These are phyloP conservation scores for Przewalskia tangutica DNA, from an alignment of 257 asterid species.

Conservation along the genomic window DNA sequence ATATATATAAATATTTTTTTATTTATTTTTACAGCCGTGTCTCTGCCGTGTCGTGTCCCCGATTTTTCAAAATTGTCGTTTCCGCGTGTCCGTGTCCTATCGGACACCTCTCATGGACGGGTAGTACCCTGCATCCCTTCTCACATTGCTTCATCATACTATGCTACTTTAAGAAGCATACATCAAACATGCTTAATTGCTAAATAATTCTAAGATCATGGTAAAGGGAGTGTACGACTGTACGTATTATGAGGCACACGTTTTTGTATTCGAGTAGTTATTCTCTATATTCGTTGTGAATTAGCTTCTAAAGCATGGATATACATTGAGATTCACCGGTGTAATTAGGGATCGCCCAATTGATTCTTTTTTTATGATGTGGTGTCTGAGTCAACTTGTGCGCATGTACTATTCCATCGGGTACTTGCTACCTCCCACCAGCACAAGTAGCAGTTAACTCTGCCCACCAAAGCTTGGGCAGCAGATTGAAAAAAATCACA, in stretches of 20 bases:
- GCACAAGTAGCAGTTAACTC: not conserved
- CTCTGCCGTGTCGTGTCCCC: too few relatives aligned
- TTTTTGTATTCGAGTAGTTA: not conserved
- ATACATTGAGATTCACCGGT: not conserved
- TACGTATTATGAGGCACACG: not conserved
- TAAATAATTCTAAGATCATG: not conserved
- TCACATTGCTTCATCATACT: not conserved
- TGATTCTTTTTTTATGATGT: not conserved
- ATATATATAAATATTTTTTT: too few relatives aligned
- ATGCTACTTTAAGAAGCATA: not conserved
- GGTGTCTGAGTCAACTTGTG: not conserved
- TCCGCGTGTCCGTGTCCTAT: too few relatives aligned
- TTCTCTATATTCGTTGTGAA: not conserved
- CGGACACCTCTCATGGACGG: too few relatives aligned
- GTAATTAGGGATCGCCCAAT: not conserved
- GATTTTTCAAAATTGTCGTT: too few relatives aligned
- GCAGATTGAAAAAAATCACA: not conserved
- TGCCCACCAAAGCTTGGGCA: not conserved
- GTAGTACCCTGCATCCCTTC: not conserved
- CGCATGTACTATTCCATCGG: not conserved
- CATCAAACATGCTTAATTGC: not conserved
- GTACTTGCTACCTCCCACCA: not conserved
- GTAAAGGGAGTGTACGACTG: not conserved
- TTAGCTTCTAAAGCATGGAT: not conserved
- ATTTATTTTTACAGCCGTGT: too few relatives aligned